phyloP scores from a whole-genome alignment of 1,284 basidiomycete species.

The Paramarasmius palmivorus region DNA sequence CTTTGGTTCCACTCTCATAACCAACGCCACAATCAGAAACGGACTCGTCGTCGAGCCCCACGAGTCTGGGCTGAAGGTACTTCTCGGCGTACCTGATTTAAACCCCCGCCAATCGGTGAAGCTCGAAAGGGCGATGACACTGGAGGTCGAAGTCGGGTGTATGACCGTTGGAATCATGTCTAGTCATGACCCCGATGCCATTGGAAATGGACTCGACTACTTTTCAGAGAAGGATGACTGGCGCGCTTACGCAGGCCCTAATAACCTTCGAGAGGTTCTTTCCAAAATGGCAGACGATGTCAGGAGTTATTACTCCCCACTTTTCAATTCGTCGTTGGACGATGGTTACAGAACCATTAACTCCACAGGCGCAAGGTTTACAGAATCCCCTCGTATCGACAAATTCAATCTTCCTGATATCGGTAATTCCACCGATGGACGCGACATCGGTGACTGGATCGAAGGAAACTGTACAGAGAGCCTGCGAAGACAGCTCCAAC shows the following conservation, averaged over 20 bases:
- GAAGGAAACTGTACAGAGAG: constrained; percentile 1
- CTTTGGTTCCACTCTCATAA: constrained; percentile 5
- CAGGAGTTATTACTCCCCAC: constrained; percentile 12
- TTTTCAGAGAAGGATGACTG: constrained; percentile 4
- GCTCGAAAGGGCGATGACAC: constrained; percentile 18
- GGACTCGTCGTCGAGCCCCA: constrained; percentile 19
- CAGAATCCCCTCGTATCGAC: constrained; percentile 1
- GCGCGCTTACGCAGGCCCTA: constrained; percentile 19
- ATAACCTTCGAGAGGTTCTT: constrained; percentile 15
- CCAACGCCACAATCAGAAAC: constrained; percentile 12
- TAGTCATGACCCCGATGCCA: not conserved
- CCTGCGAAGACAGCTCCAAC: not conserved
- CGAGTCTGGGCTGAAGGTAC: constrained; percentile 15
- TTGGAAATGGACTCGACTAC: not conserved
- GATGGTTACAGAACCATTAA: not conserved
- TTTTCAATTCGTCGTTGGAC: constrained; percentile 13
- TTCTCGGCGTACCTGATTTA: constrained; percentile 20
- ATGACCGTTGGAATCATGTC: constrained; percentile 15
- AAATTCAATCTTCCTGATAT: no score
- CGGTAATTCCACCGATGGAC: not conserved
- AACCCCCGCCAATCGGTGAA: constrained; percentile 9
- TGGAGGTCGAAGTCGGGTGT: constrained; percentile 22
- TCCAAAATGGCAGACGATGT: constrained; percentile 15
- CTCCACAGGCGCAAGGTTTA: not conserved
- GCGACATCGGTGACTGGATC: not conserved